Conservation (phyloP, 1,284 basidiomycete species). For the Kalmanozyma brasiliensis region DNA sequence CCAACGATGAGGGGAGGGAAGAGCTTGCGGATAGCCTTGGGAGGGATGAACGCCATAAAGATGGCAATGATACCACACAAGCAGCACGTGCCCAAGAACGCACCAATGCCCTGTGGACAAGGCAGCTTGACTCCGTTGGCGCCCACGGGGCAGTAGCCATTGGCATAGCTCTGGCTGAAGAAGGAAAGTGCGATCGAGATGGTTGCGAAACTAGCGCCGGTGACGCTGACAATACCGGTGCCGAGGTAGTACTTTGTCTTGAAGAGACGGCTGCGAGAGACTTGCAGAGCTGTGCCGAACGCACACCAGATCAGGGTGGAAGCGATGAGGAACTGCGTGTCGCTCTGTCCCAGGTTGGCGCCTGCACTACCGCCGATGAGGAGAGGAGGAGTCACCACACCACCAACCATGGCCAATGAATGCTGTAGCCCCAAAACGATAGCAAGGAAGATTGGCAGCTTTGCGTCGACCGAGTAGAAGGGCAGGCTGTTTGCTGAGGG, state of each 20-base stretch:
- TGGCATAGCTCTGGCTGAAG: constrained; percentile 33
- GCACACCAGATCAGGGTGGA: constrained; percentile 42
- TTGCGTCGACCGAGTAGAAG: constrained; percentile 31
- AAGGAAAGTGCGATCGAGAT: constrained; percentile 36
- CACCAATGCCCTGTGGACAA: constrained; percentile 34
- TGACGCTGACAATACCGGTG: constrained; percentile 38
- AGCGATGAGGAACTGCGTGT: constrained; percentile 37
- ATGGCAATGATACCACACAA: constrained; percentile 30
- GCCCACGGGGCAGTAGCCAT: constrained; percentile 21
- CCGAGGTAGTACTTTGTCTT: constrained; percentile 38
- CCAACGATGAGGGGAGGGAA: constrained; percentile 49
- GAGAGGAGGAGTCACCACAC: constrained; percentile 36
- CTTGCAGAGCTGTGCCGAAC: constrained; percentile 28
- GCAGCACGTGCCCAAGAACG: constrained; percentile 35
- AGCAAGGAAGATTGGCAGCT: constrained; percentile 22
- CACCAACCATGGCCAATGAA: constrained; percentile 27
- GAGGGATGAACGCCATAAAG: constrained; percentile 37
- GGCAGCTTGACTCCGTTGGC: constrained; percentile 23
- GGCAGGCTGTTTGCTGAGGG: constrained; percentile 9
- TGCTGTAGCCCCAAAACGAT: constrained; percentile 25
- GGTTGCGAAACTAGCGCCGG: constrained; percentile 38
- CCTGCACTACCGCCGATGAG: constrained; percentile 17
- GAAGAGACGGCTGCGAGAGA: constrained; percentile 26
- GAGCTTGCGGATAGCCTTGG: constrained; percentile 31
- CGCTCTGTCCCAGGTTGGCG: constrained; percentile 19